phyloP scores from a whole-genome alignment of 1,139 yeast species.

The Scheffersomyces illinoinensis region DNA sequence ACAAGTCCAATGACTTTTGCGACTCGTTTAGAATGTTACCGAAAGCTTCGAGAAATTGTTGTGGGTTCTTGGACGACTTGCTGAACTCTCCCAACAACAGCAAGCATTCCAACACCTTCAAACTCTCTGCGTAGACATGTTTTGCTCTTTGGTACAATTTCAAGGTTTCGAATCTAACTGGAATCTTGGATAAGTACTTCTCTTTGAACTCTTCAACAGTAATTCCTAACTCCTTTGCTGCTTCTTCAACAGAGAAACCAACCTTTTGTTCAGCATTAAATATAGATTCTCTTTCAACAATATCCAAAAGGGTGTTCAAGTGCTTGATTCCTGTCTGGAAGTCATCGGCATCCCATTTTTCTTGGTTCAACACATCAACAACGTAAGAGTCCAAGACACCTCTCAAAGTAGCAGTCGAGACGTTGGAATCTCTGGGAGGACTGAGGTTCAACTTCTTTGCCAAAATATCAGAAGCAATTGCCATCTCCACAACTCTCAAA shows the following conservation, averaged over 20 bases:
- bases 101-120: conserved; percentile 57
- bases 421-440: conserved; percentile 54
- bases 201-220: conserved; percentile 43
- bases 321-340: conserved; percentile 45
- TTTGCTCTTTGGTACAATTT: conserved; percentile 59
- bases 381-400: conserved; percentile 61
- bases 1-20: conserved; percentile 51
- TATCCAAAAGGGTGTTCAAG: conserved; percentile 38
- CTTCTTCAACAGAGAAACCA: conserved; percentile 55
- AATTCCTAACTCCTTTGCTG: conserved; percentile 45
- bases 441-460: conserved; percentile 48
- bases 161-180: conserved; percentile 56
- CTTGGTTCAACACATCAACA: conserved; percentile 28
- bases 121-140: conserved; percentile 67
- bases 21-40: conserved; percentile 63
- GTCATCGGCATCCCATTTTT: conserved; percentile 50
- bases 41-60: conserved; percentile 35
- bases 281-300: conserved; percentile 38
- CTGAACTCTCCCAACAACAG: conserved; percentile 28
- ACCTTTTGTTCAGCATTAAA: conserved; percentile 30
- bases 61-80: conserved; percentile 13
- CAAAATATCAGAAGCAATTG: conserved; percentile 60
- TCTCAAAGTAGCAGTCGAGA: conserved; percentile 62
- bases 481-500: conserved; percentile 69
- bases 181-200: conserved; percentile 52